These are phyloP conservation scores for Cryptosporidium canis DNA, from an alignment of 169 alveolate genomes.

Conservation along the genomic window DNA sequence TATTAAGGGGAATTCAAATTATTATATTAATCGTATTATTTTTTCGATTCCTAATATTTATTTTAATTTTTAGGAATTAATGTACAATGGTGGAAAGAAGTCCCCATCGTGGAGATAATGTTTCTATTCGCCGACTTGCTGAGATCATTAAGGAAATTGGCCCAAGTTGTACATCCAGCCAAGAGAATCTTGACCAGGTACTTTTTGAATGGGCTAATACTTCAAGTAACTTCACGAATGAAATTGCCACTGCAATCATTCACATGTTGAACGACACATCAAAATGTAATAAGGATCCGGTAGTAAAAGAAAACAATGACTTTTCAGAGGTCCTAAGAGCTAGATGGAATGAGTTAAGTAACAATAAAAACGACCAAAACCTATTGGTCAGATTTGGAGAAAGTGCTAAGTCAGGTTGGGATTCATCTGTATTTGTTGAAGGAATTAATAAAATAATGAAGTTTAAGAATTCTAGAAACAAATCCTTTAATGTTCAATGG, in stretches of 20 bases:
- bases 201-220: background rate
- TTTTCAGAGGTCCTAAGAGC: conserved; percentile 63
- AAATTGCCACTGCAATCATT: conserved; percentile 24
- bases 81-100: conserved; percentile 41
- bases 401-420: conserved; percentile 28
- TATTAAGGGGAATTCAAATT: background rate
- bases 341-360: conserved; percentile 59
- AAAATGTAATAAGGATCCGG: background rate
- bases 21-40: background rate
- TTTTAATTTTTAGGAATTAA: background rate
- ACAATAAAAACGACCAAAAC: conserved; percentile 13
- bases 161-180: conserved; percentile 49
- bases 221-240: background rate
- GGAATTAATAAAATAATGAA: conserved; percentile 21
- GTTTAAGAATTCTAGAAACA: background rate
- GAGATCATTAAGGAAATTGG: conserved; percentile 26
- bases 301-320: background rate
- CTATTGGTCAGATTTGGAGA: background rate
- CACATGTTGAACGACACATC: conserved; percentile 55
- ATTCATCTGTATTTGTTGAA: conserved; percentile 52
- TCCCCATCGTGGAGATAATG: conserved; percentile 32
- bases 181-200: conserved; percentile 11
- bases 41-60: background rate
- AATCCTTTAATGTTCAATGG: background rate
- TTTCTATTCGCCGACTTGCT: background rate